Evolutionary conservation across 257 asterid genomes (phyloP), one percentile per base, ranked within the genome.

Genomic region (Coffea canephora): DNA sequence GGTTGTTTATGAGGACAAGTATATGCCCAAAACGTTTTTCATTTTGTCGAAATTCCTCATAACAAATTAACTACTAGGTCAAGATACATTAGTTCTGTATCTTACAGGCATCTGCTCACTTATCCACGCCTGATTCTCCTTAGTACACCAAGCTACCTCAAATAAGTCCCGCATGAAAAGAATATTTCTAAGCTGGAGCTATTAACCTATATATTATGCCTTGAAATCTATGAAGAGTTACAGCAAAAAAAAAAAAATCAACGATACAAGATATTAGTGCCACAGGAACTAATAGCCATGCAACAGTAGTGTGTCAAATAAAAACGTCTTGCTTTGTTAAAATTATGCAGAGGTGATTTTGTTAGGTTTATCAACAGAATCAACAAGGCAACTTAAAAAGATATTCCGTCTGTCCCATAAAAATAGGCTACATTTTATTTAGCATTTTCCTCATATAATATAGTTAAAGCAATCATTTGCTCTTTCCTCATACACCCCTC

Each of bases 1-100:
- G 43, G 6, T 7, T n/a, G 5, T 39, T 69, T 69, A 15, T 69
- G 11, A n/a, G 46, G 34, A 41, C 41, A 69, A 68, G 72, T n/a
- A 68, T 46, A n/a, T 21, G 41, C 39, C 31, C 68, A 23, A 68
- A 5, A 71, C 69, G 80, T 72, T 76, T 72, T n/a, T 39, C 46
- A 31, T 18, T 46, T 46, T 71, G 76, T 71, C 43, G 11, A 45
- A 23, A 5, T 71, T 71, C 36, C 12, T 23, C 12, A 25, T 3
- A 48, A 21, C n/a, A 49, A 72, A 25, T 13, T 11, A n/a, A 46
- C 39, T 49, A 52, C 54, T 72, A n/a, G 43, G 50, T 46, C 23
- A 21, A 48, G 11, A 72, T 69, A 41, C 73, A 72, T 4, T 49
- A 5, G 4, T 27, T 0, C 39, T 46, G 19, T 4, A 49, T 15